A percentile compares a stretch with the other conserved stretches of the same genome.
phyloP scores from a whole-genome alignment of 2,329 filamentous ascomycete genomes.

The Chaetoscypha palmicola region DNA sequence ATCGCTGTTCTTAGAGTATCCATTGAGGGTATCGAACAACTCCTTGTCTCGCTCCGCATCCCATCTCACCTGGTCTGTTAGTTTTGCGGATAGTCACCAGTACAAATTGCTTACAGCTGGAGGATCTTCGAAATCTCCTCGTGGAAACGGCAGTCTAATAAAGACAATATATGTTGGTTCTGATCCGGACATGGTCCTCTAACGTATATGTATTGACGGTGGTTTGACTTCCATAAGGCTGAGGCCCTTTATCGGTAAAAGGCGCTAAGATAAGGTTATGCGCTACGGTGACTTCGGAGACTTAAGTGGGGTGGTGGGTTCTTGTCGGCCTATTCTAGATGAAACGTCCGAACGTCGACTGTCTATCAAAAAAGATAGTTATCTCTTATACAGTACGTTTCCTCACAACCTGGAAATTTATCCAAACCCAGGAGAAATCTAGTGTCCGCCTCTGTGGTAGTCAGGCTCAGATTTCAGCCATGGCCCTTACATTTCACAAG shows the following conservation, averaged over 20 bases:
- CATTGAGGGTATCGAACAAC: slow-evolving; percentile 85
- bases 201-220: neutral
- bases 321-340: too few relatives aligned
- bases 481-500: too few relatives aligned
- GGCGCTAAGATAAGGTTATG: neutral
- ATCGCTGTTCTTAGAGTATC: slow-evolving; percentile 68
- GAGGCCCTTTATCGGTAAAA: slow-evolving; percentile 1
- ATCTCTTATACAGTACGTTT: too few relatives aligned
- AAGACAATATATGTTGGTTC: slow-evolving; percentile 57
- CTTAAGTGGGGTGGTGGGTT: too few relatives aligned
- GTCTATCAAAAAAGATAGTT: too few relatives aligned
- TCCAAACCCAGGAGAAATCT: too few relatives aligned
- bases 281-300: too few relatives aligned
- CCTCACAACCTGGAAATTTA: too few relatives aligned
- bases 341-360: too few relatives aligned
- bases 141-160: slow-evolving; percentile 80
- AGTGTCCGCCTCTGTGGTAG: too few relatives aligned
- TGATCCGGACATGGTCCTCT: slow-evolving; percentile 22
- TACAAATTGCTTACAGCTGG: slow-evolving; percentile 55
- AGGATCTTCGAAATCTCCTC: slow-evolving; percentile 85
- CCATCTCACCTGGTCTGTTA: slow-evolving; percentile 67
- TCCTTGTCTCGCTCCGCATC: slow-evolving; percentile 77
- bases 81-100: slow-evolving; percentile 1
- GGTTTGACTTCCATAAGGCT: slow-evolving; percentile 1
- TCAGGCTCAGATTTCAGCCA: too few relatives aligned